Evolutionary conservation across 2,329 filamentous ascomycete species (phyloP), one percentile per base, ranked within the genome.

Genomic region (Lecanoromycetidae sp.): DNA sequence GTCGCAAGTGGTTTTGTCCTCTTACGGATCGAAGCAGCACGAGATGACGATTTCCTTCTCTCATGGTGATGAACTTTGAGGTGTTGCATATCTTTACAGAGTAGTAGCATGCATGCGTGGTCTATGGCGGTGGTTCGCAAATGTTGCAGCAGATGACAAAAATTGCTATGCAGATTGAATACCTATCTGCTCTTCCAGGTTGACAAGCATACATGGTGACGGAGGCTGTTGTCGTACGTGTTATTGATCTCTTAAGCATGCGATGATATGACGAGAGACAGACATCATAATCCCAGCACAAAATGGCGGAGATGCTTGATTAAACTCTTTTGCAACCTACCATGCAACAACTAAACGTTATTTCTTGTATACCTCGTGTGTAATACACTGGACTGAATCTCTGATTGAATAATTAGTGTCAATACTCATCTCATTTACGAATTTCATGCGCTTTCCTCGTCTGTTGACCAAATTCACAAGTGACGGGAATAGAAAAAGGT

Each of bases 21-120:
- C 44, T 40, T 29, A 41, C 42, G 44, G 20, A 37, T 44, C 39
- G 46, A 43, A 23, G 23, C 45, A 47, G 23, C 38, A 47, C 30
- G 45, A 42, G 29, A 46, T 35, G 46, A 44, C 41, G 39, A 49
- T 44, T 49, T 37, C 40, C 35, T 25, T 49, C 35, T 49, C 26
- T 25, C 26, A 9, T 35, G 15, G 34, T 27, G 20, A 41, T 32
- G 41, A 49, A 8, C 33, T 40, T 23, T 46, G 35, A 32, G 12
- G 36, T 27, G 12, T 19, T 19, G 9, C 9, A 27, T 10, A 20
- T 27, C n/a, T 37, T 22, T 37, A 22, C 27, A 29, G 27, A 23
- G 35, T 36, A 46, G n/a, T n/a, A 39, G 36, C 36, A 39, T 27
- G 36, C 36, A 32, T 32, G 20, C 38, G 30, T 41, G 38, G 26